phyloP scores from a whole-genome alignment of 352 stramenopile species.

The Globisporangium paddicum region DNA sequence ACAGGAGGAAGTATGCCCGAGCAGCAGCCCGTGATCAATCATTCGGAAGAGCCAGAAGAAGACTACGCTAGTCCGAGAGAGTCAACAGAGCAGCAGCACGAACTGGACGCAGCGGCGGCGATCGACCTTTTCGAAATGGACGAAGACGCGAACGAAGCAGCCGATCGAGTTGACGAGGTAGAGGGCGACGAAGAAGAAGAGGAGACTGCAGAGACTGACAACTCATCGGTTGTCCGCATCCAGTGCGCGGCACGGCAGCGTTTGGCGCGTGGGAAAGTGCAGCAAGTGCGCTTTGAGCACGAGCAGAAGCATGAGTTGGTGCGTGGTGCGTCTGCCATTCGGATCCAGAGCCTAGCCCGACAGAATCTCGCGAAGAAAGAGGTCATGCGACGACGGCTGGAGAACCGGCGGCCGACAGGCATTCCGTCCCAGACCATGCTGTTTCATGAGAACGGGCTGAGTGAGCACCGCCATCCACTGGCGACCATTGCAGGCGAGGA shows the following conservation, averaged over 20 bases:
- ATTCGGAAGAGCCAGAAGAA: not conserved
- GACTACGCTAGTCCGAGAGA: not conserved
- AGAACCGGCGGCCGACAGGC: conserved; percentile 26
- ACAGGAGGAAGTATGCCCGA: too few species aligned
- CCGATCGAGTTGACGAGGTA: not conserved
- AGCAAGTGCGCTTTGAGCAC: conserved; percentile 22
- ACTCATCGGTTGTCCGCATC: conserved; percentile 36
- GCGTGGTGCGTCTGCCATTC: conserved; percentile 15
- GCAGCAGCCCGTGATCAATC: not conserved
- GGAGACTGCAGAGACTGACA: not conserved
- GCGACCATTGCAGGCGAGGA: conserved; percentile 1
- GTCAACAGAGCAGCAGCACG: too few species aligned
- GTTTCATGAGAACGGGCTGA: not conserved
- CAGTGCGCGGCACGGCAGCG: conserved; percentile 44
- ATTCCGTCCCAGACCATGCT: conserved; percentile 16
- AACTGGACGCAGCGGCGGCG: not conserved
- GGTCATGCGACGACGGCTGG: conserved; percentile 23
- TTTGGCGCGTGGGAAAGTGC: conserved; percentile 23
- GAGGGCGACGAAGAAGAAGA: not conserved
- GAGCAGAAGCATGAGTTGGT: conserved; percentile 1
- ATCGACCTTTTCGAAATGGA: conserved; percentile 9
- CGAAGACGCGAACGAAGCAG: not conserved
- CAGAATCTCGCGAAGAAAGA: conserved; percentile 41
- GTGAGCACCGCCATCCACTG: not conserved
- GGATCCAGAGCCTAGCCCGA: conserved; percentile 34